A percentile compares a stretch with the other conserved stretches of the same genome.
Conservation (phyloP, 305 asterid species). For the Fraxinus velutina region DNA sequence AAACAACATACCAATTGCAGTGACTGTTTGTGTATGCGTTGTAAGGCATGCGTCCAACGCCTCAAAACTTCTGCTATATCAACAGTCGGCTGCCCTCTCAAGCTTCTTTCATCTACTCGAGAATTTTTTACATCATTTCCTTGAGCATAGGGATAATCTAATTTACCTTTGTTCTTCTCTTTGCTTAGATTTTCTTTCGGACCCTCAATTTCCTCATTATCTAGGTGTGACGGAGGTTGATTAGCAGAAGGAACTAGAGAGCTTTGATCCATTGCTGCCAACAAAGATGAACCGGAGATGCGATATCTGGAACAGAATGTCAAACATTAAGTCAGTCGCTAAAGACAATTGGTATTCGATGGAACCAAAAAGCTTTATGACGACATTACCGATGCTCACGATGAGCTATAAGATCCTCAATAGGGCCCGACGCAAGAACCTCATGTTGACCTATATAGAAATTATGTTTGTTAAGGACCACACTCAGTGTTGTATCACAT, state of each 20-base stretch:
- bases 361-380: slow-evolving; percentile 21
- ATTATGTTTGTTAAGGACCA: slow-evolving; percentile 16
- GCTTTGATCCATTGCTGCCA: slow-evolving; percentile 94
- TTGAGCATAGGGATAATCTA: slow-evolving; percentile 34
- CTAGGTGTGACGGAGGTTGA: slow-evolving; percentile 43
- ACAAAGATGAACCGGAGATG: slow-evolving; percentile 92
- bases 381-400: slow-evolving; percentile 88
- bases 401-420: slow-evolving; percentile 99
- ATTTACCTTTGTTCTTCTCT: slow-evolving; percentile 34
- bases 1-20: slow-evolving; percentile 70
- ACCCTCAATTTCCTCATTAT: slow-evolving; percentile 53
- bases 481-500: slow-evolving; percentile 15
- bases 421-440: slow-evolving; percentile 98
- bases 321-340: slow-evolving; percentile 21
- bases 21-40: slow-evolving; percentile 91
- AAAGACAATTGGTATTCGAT: slow-evolving; percentile 13
- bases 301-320: slow-evolving; percentile 72
- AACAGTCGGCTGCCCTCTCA: slow-evolving; percentile 86
- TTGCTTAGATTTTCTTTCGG: slow-evolving; percentile 40
- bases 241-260: slow-evolving; percentile 53
- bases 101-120: slow-evolving; percentile 67
- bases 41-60: slow-evolving; percentile 98
- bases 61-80: slow-evolving; percentile 94
- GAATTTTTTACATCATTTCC: slow-evolving; percentile 56
- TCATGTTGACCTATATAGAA: slow-evolving; percentile 80